Evolutionary conservation across 495 filamentous ascomycete species (phyloP).

Genomic region (Annulohypoxylon maeteangense): DNA sequence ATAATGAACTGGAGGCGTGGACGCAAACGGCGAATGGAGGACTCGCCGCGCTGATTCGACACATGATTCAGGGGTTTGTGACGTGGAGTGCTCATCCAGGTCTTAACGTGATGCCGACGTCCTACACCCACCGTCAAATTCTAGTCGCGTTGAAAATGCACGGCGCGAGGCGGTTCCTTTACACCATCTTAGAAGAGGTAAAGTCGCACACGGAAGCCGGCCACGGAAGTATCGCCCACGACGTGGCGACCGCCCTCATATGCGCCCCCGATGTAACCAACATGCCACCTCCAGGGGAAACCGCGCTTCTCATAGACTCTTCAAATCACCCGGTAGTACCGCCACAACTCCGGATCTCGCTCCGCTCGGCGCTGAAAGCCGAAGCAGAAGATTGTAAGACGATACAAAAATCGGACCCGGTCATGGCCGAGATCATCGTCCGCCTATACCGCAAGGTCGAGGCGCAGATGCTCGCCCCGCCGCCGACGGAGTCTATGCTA

Average conservation of each 20-base stretch:
- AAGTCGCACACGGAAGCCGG: slow-evolving; percentile 60
- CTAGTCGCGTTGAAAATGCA: slow-evolving; percentile 73
- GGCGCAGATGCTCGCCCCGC: slow-evolving; percentile 58
- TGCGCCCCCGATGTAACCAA: slow-evolving; percentile 70
- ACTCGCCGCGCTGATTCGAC: slow-evolving; percentile 68
- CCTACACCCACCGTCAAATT: slow-evolving; percentile 83
- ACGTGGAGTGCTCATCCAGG: slow-evolving; percentile 76
- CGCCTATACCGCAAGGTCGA: slow-evolving; percentile 81
- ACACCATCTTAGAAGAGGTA: slow-evolving; percentile 75
- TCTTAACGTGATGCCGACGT: slow-evolving; percentile 72
- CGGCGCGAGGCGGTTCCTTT: slow-evolving; percentile 71
- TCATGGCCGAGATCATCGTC: slow-evolving; percentile 75
- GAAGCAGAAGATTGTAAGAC: slow-evolving; percentile 71
- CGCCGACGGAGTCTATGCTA: slow-evolving; percentile 47
- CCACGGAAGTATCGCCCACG: slow-evolving; percentile 72
- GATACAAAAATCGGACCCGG: slow-evolving; percentile 68
- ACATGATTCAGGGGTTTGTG: slow-evolving; percentile 73
- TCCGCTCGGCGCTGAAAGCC: slow-evolving; percentile 77
- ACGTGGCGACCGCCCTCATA: slow-evolving; percentile 77
- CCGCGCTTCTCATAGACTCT: slow-evolving; percentile 40
- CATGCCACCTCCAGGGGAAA: slow-evolving; percentile 55
- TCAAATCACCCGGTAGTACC: slow-evolving; percentile 40
- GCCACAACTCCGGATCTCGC: slow-evolving; percentile 52
- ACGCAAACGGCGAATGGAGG: slow-evolving; percentile 69
- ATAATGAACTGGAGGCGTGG: slow-evolving; percentile 83